Base-by-base conservation (phyloP, 129 eudicot genomes). In the Pulicaria dysenterica region DNA sequence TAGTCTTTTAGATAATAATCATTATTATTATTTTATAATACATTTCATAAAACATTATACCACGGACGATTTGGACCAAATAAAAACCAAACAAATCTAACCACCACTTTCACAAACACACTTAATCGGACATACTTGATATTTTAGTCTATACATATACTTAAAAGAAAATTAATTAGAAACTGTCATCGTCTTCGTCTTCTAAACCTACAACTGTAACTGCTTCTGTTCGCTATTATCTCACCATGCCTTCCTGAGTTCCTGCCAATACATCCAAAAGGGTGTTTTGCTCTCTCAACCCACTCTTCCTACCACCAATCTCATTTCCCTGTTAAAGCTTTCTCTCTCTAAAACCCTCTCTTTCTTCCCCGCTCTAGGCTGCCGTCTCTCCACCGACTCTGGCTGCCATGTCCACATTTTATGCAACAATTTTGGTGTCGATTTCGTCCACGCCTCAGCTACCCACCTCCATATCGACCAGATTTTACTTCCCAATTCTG, bases 191-290 rank as follows among this genome's bases (percentile, higher is more conserved):
- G n/a, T n/a, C n/a, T n/a, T n/a, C n/a, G n/a, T n/a, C n/a, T n/a
- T n/a, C n/a, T n/a, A n/a, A n/a, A n/a, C n/a, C n/a, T n/a, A n/a
- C n/a, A n/a, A n/a, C n/a, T n/a, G n/a, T n/a, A n/a, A n/a, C 96
- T 0, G 96, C 87, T 13, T 90, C 96, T 7, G 96, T n/a, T n/a
- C n/a, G n/a, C n/a, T n/a, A n/a, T n/a, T n/a, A 90, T 73, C 90
- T 90, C 73, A 91, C 95, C 36, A 90, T 90, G 96, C 91, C 87
- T 39, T 90, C 96, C 9, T 90, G 96, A n/a, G n/a, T n/a, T n/a
- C n/a, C n/a, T n/a, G n/a, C 55, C 96, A 90, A 9, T 90, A 90
- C 81, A 90, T 90, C 58, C 96, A 90, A 77, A 90, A 90, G 70
- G 96, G 96, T 5, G 96, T 85, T 5, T 48, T 90, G 8, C 81